Percentiles rank a stretch among this genome's conserved stretches.
phyloP scores from a whole-genome alignment of 2,329 filamentous ascomycete species.

The Thielaviopsis ethacetica region DNA sequence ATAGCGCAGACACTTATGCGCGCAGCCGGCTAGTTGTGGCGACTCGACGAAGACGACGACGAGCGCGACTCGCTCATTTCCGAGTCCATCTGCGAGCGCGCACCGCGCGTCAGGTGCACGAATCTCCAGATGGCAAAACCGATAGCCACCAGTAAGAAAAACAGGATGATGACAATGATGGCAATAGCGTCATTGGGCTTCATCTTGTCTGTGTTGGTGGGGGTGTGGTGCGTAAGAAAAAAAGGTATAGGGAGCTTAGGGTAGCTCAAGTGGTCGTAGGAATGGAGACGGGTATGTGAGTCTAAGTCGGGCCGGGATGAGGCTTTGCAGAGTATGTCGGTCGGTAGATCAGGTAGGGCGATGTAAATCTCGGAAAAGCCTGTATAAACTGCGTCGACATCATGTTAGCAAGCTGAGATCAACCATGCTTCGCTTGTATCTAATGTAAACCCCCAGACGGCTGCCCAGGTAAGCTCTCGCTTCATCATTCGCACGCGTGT shows the following conservation, averaged over 20 bases:
- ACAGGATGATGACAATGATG: conserved; percentile 51
- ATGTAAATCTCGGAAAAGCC: not conserved
- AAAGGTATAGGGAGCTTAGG: not conserved
- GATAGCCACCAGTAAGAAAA: conserved; percentile 43
- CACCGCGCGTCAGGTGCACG: conserved; percentile 32
- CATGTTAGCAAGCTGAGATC: not conserved
- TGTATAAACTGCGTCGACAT: not conserved
- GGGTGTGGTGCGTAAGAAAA: not conserved
- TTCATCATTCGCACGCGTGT: not conserved
- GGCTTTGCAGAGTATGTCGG: not conserved
- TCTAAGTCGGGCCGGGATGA: not conserved
- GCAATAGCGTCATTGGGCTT: conserved; percentile 53
- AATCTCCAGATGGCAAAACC: conserved; percentile 48
- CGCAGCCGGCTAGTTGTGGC: not conserved
- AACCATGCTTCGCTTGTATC: not conserved
- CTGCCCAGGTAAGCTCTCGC: not conserved
- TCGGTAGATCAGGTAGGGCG: not conserved
- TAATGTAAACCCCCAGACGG: not conserved
- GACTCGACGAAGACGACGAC: not conserved
- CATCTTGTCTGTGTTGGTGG: conserved; percentile 28
- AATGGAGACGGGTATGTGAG: not conserved
- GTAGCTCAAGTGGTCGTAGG: not conserved
- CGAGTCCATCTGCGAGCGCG: conserved; percentile 4
- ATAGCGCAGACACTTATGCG: not conserved
- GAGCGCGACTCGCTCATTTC: not conserved